A percentile compares a stretch with the other conserved stretches of the same genome.
Evolutionary conservation across 441 rosid genomes (phyloP).

Genomic region (Gossypium davidsonii): DNA sequence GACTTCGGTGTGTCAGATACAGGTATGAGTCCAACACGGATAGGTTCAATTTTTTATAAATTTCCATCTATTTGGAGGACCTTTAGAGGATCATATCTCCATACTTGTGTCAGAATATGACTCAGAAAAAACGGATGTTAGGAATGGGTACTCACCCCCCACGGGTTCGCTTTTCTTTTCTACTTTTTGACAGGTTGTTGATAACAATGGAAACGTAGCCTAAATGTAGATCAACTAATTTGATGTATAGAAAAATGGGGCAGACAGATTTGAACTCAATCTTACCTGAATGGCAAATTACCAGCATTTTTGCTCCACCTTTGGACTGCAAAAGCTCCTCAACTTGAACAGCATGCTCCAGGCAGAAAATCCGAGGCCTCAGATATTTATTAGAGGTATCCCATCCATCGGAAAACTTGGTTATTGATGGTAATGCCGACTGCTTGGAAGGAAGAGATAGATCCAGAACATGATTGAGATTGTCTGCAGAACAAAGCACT

Average conservation of each 20-base stretch:
- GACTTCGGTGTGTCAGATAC: not conserved
- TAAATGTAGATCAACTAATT: not conserved
- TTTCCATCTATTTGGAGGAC: not conserved
- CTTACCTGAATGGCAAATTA: conserved; percentile 96
- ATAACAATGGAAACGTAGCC: not conserved
- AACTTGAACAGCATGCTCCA: conserved; percentile 82
- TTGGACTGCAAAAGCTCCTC: conserved; percentile 58
- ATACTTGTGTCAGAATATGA: not conserved
- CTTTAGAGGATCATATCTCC: not conserved
- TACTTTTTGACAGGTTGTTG: not conserved
- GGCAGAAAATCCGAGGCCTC: conserved; percentile 94
- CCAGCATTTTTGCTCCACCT: conserved; percentile 76
- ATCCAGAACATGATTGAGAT: conserved; percentile 15
- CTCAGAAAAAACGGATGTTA: not conserved
- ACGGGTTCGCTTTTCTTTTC: not conserved
- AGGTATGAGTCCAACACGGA: not conserved
- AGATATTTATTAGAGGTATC: conserved; percentile 42
- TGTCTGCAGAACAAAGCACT: conserved; percentile 31
- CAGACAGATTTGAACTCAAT: conserved; percentile 4
- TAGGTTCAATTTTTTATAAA: not conserved
- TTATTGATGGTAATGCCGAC: conserved; percentile 22
- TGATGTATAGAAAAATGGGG: not conserved
- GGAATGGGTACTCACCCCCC: not conserved
- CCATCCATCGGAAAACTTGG: conserved; percentile 34
- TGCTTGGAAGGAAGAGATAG: conserved; percentile 27